Base-by-base conservation (phyloP, 805 yeast species). In the Nakazawaea molendinolei region DNA sequence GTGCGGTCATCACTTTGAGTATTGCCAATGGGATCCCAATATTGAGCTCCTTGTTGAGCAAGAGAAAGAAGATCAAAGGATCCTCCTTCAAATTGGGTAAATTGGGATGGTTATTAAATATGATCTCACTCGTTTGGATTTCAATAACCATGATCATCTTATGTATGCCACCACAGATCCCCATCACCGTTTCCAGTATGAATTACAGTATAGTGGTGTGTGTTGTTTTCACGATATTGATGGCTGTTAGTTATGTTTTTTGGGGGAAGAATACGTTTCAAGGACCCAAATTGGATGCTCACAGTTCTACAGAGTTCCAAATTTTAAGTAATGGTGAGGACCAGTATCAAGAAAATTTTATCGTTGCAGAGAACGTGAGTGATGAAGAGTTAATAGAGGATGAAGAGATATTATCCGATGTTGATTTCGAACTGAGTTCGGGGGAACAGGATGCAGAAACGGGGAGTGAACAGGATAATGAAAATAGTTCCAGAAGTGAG, bases 11-110 rank as follows among this genome's bases (percentile, higher is more conserved):
- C 15, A 71, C 86, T 3, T 60, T 85, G 40, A 78, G 86, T 33
- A 64, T 82, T 21, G 86, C 92, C 2, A 80, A 86, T 42, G 77
- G 86, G 3, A 74, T 85, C 12, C 95, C 95, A 2, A 77, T 84
- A 18, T 45, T 79, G 1, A 65, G 78, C n/a, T 70, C 76, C 3
- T 50, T 83, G 50, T 50, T 80, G 17, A 71, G 79, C 41, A 74
- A 72, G 36, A 58, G 92, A 38, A 56, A 61, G 32, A 77, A 79
- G 40, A 65, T 83, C 23, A 68, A 72, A 46, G 86, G 86, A 29
- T 76, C 86, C 1, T 76, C 80, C 1, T 76, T 82, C 54, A 74
- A 79, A 42, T 61, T 83, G 37, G 67, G 72, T 35, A 66, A 66
- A 40, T 52, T 79, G 31, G 90, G 90, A 1, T 82, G 83, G 69